Evolutionary conservation across 768 basidiomycete species (phyloP).

Genomic region (Coprinopsis cinerea): DNA sequence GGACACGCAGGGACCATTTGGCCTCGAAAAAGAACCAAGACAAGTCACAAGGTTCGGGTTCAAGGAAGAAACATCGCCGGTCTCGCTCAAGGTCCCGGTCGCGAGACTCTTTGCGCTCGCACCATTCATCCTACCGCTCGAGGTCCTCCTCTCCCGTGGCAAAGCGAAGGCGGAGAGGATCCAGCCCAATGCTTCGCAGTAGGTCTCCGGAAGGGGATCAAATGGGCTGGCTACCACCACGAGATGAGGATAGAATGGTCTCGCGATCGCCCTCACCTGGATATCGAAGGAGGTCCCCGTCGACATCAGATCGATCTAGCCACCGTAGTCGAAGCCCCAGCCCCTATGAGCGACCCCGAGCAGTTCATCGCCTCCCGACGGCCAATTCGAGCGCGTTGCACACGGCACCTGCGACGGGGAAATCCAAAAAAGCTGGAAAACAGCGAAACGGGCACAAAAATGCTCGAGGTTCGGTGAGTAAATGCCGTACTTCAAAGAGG

Average conservation of each 20-base stretch:
- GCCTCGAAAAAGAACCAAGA: conserved; percentile 32
- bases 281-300: conserved; percentile 39
- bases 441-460: conserved; percentile 30
- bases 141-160: conserved; percentile 52
- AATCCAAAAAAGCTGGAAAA: conserved; percentile 19
- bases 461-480: conserved; percentile 9
- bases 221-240: conserved; percentile 25
- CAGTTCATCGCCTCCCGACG: conserved; percentile 61
- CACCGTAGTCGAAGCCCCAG: conserved; percentile 55
- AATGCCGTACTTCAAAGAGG: conserved; percentile 31
- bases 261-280: conserved; percentile 39
- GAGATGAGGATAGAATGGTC: conserved; percentile 17
- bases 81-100: conserved; percentile 61
- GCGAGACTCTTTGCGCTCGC: conserved; percentile 60
- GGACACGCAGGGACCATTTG: conserved; percentile 56
- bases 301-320: conserved; percentile 41
- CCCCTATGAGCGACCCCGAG: conserved; percentile 43
- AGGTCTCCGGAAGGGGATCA: conserved; percentile 44
- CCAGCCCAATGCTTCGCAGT: conserved; percentile 44
- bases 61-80: conserved; percentile 36
- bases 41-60: conserved; percentile 26
- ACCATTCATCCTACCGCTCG: conserved; percentile 56
- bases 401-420: conserved; percentile 19
- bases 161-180: conserved; percentile 48
- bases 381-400: conserved; percentile 20